A percentile compares a stretch with the other conserved stretches of the same genome.
Conservation (phyloP, 2,329 filamentous ascomycete genomes). For the Ophiosphaerella narmari region DNA sequence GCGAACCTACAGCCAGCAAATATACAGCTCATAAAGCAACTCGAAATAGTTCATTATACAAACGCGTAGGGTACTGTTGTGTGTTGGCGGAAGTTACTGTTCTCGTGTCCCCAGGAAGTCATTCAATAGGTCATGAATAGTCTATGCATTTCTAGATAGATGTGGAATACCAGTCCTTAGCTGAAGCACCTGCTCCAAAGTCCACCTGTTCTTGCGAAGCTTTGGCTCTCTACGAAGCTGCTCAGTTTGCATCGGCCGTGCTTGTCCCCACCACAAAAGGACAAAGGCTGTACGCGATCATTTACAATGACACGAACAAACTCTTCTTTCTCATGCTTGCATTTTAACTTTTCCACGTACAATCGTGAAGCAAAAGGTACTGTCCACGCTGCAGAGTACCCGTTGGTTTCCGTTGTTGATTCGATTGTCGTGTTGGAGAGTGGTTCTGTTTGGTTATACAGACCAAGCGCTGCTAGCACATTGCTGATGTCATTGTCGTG, state of each 20-base stretch:
- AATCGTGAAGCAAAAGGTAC: slow-evolving; percentile 81
- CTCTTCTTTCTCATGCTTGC: slow-evolving; percentile 64
- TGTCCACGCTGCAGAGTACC: slow-evolving; percentile 76
- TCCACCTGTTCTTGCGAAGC: slow-evolving; percentile 73
- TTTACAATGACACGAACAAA: slow-evolving; percentile 81
- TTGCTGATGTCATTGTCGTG: slow-evolving; percentile 88
- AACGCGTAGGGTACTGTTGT: no score
- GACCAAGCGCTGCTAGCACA: slow-evolving; percentile 75
- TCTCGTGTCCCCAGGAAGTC: no score
- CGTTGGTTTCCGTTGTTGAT: slow-evolving; percentile 60
- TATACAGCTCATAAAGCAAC: no score
- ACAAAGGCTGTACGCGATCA: slow-evolving; percentile 75
- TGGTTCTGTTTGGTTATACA: slow-evolving; percentile 70
- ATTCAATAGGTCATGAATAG: no score
- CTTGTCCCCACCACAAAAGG: slow-evolving; percentile 70
- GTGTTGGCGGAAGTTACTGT: no score
- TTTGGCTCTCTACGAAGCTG: slow-evolving; percentile 74
- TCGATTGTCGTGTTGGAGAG: slow-evolving; percentile 53
- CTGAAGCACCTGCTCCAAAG: slow-evolving; percentile 69
- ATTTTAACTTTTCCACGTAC: slow-evolving; percentile 88
- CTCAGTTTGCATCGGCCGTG: slow-evolving; percentile 72
- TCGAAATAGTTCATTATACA: no score
- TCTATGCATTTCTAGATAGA: no score
- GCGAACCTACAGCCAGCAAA: no score
- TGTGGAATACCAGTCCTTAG: slow-evolving; percentile 1